Conservation (phyloP, 768 basidiomycete species). For the Crucibulum laeve region DNA sequence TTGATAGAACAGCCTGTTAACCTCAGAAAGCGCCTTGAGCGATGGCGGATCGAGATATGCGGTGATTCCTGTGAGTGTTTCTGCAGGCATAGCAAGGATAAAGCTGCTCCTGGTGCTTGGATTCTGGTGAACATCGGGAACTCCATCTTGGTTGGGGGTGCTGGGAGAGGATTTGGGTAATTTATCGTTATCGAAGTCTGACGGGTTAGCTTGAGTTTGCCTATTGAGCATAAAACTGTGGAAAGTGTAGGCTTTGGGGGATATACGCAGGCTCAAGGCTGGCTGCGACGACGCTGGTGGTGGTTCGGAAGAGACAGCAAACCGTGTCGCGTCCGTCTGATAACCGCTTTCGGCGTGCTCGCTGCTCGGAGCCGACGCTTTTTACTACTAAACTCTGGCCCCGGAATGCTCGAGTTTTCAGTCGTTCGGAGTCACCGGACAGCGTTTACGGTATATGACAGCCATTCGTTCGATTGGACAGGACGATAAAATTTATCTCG, state of each 20-base stretch:
- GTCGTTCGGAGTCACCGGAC: too few species aligned
- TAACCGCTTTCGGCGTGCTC: too few species aligned
- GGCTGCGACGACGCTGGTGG: conserved; percentile 19
- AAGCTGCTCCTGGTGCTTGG: conserved; percentile 15
- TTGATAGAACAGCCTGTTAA: conserved; percentile 46
- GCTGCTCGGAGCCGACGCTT: too few species aligned
- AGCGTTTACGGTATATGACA: too few species aligned
- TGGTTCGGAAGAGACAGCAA: conserved; percentile 9
- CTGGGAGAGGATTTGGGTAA: conserved; percentile 19
- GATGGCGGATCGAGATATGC: conserved; percentile 63
- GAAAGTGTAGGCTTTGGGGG: conserved; percentile 4
- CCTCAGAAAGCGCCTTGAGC: conserved; percentile 52
- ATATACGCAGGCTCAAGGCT: conserved; percentile 19
- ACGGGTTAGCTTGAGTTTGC: conserved; percentile 35
- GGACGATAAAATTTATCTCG: too few species aligned
- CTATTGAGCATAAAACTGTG: conserved; percentile 69
- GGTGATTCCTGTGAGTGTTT: conserved; percentile 75
- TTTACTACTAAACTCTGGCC: too few species aligned
- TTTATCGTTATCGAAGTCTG: conserved; percentile 29
- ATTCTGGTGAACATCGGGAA: conserved; percentile 19
- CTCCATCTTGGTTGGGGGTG: conserved; percentile 46
- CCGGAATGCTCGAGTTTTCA: too few species aligned
- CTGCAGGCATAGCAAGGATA: conserved; percentile 55
- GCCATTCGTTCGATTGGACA: too few species aligned
- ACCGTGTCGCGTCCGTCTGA: too few species aligned